Base-by-base conservation (phyloP, 371 early-diverging fungal genomes). In the Mucor racemosus region DNA sequence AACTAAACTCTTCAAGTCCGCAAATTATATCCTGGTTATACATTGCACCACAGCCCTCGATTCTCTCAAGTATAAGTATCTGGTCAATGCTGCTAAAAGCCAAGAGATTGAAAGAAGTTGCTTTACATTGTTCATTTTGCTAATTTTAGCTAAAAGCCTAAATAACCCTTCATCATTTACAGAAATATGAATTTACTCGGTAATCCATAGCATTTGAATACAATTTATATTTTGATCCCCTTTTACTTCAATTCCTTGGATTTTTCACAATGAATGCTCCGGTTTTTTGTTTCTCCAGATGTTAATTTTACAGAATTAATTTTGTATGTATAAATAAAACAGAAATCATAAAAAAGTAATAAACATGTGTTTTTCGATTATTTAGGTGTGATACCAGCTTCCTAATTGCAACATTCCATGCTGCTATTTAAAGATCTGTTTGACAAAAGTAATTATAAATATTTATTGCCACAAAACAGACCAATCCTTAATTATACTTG, bases 1-100 rank as follows among this genome's bases (percentile, higher is more conserved):
- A 56, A 6, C 57, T 36, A 56, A 55, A 55, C 48, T 9, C 46
- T 17, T n/a, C 35, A 62, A 62, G 62, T 62, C 62, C 62, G 62
- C 48, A 44, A 33, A 60, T 60, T 35, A 35, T 17, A 46, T 14
- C 33, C 46, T 46, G 21, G 46, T 46, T 46, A n/a, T 46, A 46
- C 60, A 60, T 46, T 60, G 48, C 60, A 60, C 46, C 48, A 46
- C 60, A 60, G 35, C 9, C 14, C 58, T 58, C 40, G 19, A 58
- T 38, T 58, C 41, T 58, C 4, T 19, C 21, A 38, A 13, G 31
- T 13, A 13, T 9, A 53, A 21, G 0, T 13, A 31, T 53, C 31
- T 53, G 53, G 21, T 53, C 53, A 31, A 14, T 53, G 53, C 31
- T 21, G 53, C 26, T 31, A 31, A 31, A 31, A 31, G 53, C 53